A percentile compares a stretch with the other conserved stretches of the same genome.
These are phyloP conservation scores for Hordeum pubiflorum DNA, from an alignment of 202 grass and related monocot species.

Conservation along the genomic window DNA sequence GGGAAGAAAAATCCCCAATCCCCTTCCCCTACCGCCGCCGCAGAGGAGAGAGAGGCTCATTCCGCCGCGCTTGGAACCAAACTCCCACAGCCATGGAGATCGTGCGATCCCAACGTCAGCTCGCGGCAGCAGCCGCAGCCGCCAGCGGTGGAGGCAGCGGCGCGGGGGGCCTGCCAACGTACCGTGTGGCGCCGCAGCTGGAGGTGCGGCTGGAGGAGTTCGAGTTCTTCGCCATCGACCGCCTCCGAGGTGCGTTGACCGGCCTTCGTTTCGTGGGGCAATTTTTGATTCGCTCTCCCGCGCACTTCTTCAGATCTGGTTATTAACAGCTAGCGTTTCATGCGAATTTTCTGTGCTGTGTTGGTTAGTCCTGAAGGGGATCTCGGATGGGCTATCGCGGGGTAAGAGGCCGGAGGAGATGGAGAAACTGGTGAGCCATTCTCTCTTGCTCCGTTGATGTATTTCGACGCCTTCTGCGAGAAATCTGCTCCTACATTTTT, in stretches of 20 bases:
- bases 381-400: slow-evolving; percentile 84
- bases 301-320: neutral
- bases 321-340: neutral
- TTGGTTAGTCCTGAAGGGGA: slow-evolving; percentile 69
- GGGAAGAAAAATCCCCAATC: slow-evolving; percentile 4
- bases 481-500: neutral
- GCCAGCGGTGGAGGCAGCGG: neutral
- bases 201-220: slow-evolving; percentile 91
- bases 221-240: slow-evolving; percentile 83
- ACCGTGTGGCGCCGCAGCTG: slow-evolving; percentile 62
- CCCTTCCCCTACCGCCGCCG: neutral
- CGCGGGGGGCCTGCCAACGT: slow-evolving; percentile 44
- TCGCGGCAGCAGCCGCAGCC: slow-evolving; percentile 7
- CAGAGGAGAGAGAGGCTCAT: neutral
- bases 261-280: neutral
- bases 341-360: neutral
- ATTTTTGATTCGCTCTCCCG: neutral
- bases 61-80: neutral
- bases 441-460: neutral
- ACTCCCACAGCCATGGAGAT: slow-evolving; percentile 60
- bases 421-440: slow-evolving; percentile 70
- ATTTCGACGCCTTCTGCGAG: neutral
- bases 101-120: slow-evolving; percentile 65
- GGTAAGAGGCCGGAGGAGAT: slow-evolving; percentile 86
- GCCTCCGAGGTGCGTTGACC: slow-evolving; percentile 61